Conservation (phyloP, 805 yeast species). For the Candida vartiovaarae region DNA sequence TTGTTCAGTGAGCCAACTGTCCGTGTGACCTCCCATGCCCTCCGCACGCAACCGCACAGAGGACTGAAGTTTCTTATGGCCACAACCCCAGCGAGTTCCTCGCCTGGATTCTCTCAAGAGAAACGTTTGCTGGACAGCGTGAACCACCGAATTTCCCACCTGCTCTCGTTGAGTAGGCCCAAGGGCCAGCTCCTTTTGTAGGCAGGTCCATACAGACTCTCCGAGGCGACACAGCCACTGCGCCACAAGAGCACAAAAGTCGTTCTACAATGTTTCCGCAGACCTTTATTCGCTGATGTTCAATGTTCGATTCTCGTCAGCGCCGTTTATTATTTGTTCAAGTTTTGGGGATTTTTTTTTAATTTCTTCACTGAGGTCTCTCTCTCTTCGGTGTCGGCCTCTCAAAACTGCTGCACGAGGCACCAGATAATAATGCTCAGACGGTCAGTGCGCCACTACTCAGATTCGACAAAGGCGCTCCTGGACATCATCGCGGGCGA, state of each 20-base stretch:
- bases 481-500: too few relatives aligned
- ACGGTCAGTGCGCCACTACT: too few relatives aligned
- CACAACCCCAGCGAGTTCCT: constrained; percentile 45
- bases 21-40: constrained; percentile 50
- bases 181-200: constrained; percentile 14
- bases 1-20: constrained; percentile 38
- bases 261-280: background rate
- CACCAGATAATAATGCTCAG: too few relatives aligned
- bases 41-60: background rate
- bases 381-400: too few relatives aligned
- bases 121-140: constrained; percentile 35
- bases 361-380: too few relatives aligned
- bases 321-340: background rate
- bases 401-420: too few relatives aligned
- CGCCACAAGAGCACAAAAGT: constrained; percentile 18
- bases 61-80: constrained; percentile 41
- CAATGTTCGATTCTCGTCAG: constrained; percentile 4
- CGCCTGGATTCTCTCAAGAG: constrained; percentile 56
- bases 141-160: constrained; percentile 65
- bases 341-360: background rate
- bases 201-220: constrained; percentile 27
- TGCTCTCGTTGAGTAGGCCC: constrained; percentile 6
- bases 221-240: constrained; percentile 16
- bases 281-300: background rate
- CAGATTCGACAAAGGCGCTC: too few relatives aligned